Percentiles rank a stretch among this genome's conserved stretches.
These are phyloP conservation scores for Diaporthe caulivora DNA, from an alignment of 2,329 filamentous ascomycete genomes.

Conservation along the genomic window DNA sequence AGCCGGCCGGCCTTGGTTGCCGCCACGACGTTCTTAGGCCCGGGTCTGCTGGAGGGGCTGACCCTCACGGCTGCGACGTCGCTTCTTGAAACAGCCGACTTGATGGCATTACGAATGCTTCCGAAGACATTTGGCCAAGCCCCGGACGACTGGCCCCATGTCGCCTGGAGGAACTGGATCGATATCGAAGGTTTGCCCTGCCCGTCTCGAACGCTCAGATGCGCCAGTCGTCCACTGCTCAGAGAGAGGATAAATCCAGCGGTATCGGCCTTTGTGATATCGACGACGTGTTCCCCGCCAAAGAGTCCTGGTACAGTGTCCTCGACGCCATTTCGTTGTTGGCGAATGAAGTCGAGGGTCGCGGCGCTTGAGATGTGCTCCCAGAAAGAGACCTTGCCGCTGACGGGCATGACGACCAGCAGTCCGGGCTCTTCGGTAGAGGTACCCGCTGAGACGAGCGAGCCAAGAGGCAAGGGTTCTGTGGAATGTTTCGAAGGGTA, in stretches of 20 bases:
- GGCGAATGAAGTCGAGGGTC: constrained; percentile 84
- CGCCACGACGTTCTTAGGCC: constrained; percentile 87
- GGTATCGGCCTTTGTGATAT: constrained; percentile 84
- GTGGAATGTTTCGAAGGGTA: constrained; percentile 74
- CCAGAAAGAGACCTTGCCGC: constrained; percentile 92
- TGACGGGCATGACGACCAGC: constrained; percentile 85
- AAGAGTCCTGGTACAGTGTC: constrained; percentile 79
- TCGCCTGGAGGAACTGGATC: constrained; percentile 80
- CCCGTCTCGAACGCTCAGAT: constrained; percentile 86
- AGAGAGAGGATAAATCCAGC: constrained; percentile 89
- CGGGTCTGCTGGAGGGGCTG: constrained; percentile 77
- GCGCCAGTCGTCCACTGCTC: constrained; percentile 87
- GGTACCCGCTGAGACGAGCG: constrained; percentile 83
- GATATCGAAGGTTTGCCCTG: constrained; percentile 88
- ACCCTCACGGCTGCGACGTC: constrained; percentile 86
- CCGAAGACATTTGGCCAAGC: constrained; percentile 75
- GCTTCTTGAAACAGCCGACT: constrained; percentile 76
- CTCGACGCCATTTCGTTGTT: constrained; percentile 85
- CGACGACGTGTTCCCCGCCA: constrained; percentile 81
- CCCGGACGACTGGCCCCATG: constrained; percentile 65
- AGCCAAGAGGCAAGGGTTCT: constrained; percentile 84
- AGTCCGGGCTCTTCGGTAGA: constrained; percentile 86
- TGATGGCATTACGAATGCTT: constrained; percentile 82
- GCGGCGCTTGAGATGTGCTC: constrained; percentile 93
- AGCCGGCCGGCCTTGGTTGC: constrained; percentile 82